Base-by-base conservation (phyloP, 2,329 filamentous ascomycete genomes). In the Diaporthe sp. region DNA sequence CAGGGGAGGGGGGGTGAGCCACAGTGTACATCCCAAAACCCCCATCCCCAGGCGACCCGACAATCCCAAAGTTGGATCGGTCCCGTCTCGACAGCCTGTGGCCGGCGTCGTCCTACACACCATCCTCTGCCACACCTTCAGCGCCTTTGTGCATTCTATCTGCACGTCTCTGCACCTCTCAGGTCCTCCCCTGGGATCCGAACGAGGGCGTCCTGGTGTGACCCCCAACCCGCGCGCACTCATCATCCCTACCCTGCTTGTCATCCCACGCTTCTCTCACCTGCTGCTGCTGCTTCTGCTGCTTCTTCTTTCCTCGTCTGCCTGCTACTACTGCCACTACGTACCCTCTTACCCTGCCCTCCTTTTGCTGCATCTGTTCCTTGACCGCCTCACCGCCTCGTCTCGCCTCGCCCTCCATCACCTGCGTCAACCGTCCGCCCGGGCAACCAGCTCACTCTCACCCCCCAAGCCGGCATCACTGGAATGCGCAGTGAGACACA, bases 371-470 rank as follows among this genome's bases (percentile, higher is more conserved):
- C 68, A 64, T 54, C 47, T 73, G 66, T 61, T 69, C 68, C 61
- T 74, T 77, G 73, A 73, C 74, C 73, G 66, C 70, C 73, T 77
- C 75, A 71, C 69, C 75, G 77, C 73, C 74, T 77, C 72, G 54
- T 75, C 74, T 76, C 71, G 52, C 69, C 71, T 61, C 60, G 61
- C 55, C 71, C 55, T 76, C 71, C 74, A 70, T 71, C 74, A 71
- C 70, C 72, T 72, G 57, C 68, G 71, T 60, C 71, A 60, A 73
- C 28, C 28, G 30, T 40, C 54, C 47, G 71, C 64, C 54, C 55
- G 71, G 50, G 42, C 52, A 52, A 38, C 66, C 40, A 74, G 42
- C 54, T 61, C 57, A 61, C 64, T 2, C 45, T 8, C n/a, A 22
- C 22, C 72, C 47, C 47, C 47, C 67, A 66, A 60, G 67, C 64